Conservation (phyloP, 2,329 filamentous ascomycete species). For the Aspergillus felis region DNA sequence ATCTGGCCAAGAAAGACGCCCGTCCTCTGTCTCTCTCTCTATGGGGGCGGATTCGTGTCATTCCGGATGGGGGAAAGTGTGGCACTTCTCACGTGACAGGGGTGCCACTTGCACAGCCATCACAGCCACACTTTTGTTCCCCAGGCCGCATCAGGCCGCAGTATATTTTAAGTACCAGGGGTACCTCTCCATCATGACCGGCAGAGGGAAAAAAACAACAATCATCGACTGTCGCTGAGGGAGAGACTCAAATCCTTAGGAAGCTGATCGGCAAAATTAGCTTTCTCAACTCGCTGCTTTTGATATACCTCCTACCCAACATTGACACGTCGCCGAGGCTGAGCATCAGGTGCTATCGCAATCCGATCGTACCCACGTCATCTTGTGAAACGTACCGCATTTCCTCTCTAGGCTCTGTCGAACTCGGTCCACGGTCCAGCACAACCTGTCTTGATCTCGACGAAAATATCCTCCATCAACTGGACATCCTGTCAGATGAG, state of each 20-base stretch:
- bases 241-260: not conserved
- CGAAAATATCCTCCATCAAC: not conserved
- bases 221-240: not conserved
- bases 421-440: not conserved
- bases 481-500: not conserved
- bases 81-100: slow-evolving; percentile 17
- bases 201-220: not conserved
- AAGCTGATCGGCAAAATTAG: not conserved
- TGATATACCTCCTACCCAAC: not conserved
- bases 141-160: slow-evolving; percentile 6
- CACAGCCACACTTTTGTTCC: slow-evolving; percentile 11
- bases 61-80: slow-evolving; percentile 15
- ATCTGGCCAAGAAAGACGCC: slow-evolving; percentile 9
- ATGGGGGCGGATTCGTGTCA: slow-evolving; percentile 7
- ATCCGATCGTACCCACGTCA: not conserved
- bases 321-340: not conserved
- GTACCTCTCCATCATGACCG: not conserved
- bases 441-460: not conserved
- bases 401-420: not conserved
- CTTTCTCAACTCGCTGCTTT: not conserved
- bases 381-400: not conserved
- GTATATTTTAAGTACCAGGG: not conserved
- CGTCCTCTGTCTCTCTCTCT: not conserved
- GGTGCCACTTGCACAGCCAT: slow-evolving; percentile 11
- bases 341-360: not conserved